A percentile compares a stretch with the other conserved stretches of the same genome.
Conservation (phyloP, 495 filamentous ascomycete genomes). For the Penicillium herquei region DNA sequence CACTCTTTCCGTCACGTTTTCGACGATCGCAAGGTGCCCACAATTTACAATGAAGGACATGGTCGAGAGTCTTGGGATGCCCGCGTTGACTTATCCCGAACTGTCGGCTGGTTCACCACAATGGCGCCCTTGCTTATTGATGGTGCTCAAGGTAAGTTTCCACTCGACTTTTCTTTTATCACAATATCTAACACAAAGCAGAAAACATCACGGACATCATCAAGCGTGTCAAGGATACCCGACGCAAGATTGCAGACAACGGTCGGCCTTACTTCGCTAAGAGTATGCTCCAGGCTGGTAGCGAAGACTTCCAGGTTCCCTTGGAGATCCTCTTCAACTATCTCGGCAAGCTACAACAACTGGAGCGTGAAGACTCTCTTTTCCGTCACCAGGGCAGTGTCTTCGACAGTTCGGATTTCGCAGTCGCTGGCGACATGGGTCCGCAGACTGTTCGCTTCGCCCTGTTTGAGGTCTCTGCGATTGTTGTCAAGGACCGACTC, state of each 20-base stretch:
- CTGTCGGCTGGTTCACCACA: conserved; percentile 63
- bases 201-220: conserved; percentile 34
- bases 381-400: conserved; percentile 58
- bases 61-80: conserved; percentile 53
- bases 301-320: conserved; percentile 50
- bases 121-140: conserved; percentile 46
- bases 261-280: conserved; percentile 50
- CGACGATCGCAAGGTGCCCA: conserved; percentile 53
- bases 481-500: conserved; percentile 57
- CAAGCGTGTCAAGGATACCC: conserved; percentile 47
- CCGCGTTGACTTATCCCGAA: conserved; percentile 51
- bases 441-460: conserved; percentile 52
- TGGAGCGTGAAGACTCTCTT: conserved; percentile 57
- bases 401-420: conserved; percentile 39
- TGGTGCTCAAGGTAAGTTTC: conserved; percentile 29
- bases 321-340: conserved; percentile 73
- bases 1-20: conserved; percentile 49
- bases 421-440: conserved; percentile 46
- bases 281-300: conserved; percentile 46
- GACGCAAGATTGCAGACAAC: conserved; percentile 36
- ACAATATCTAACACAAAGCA: background rate
- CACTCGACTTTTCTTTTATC: background rate
- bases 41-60: conserved; percentile 57
- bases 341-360: conserved; percentile 57
- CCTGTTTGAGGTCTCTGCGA: conserved; percentile 61